A percentile compares a stretch with the other conserved stretches of the same genome.
These are phyloP conservation scores for Penicillium turbatum DNA, from an alignment of 495 filamentous ascomycete genomes.

Conservation along the genomic window DNA sequence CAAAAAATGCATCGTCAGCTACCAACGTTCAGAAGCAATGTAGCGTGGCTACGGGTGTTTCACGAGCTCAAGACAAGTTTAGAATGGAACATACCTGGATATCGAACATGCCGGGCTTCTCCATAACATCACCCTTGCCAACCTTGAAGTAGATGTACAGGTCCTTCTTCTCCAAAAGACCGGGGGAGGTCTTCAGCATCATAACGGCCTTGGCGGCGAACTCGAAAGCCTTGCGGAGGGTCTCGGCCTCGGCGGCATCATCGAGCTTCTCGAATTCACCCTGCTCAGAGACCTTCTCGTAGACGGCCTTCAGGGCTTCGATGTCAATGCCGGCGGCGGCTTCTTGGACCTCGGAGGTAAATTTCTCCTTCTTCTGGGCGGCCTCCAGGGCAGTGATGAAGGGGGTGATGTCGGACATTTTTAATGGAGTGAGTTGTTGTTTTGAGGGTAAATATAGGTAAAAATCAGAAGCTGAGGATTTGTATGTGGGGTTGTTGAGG, in stretches of 20 bases:
- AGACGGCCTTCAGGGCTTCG: slow-evolving; percentile 27
- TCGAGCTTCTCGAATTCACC: slow-evolving; percentile 15
- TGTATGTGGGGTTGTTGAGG: slow-evolving; percentile 14
- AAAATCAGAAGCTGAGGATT: not conserved
- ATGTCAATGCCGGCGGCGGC: slow-evolving; percentile 28
- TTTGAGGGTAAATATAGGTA: not conserved
- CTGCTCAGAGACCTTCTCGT: slow-evolving; percentile 17
- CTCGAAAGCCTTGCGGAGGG: slow-evolving; percentile 31
- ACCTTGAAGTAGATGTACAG: slow-evolving; percentile 60
- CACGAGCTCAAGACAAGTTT: not conserved
- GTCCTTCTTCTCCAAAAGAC: slow-evolving; percentile 49
- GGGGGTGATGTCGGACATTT: slow-evolving; percentile 31
- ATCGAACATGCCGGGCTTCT: slow-evolving; percentile 48
- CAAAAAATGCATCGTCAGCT: not conserved
- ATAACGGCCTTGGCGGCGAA: slow-evolving; percentile 52
- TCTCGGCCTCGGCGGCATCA: slow-evolving; percentile 18
- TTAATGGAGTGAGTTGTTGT: slow-evolving; percentile 11
- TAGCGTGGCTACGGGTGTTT: too few species aligned
- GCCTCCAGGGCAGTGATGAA: slow-evolving; percentile 33
- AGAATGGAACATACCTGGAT: slow-evolving; percentile 42
- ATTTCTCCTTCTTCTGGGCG: slow-evolving; percentile 32
- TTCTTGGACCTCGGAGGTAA: slow-evolving; percentile 31
- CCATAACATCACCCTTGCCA: slow-evolving; percentile 42
- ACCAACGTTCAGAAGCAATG: not conserved
- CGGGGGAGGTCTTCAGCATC: slow-evolving; percentile 52